Conservation (phyloP, 2,329 filamentous ascomycete genomes). For the Epichloe brachyelytri region DNA sequence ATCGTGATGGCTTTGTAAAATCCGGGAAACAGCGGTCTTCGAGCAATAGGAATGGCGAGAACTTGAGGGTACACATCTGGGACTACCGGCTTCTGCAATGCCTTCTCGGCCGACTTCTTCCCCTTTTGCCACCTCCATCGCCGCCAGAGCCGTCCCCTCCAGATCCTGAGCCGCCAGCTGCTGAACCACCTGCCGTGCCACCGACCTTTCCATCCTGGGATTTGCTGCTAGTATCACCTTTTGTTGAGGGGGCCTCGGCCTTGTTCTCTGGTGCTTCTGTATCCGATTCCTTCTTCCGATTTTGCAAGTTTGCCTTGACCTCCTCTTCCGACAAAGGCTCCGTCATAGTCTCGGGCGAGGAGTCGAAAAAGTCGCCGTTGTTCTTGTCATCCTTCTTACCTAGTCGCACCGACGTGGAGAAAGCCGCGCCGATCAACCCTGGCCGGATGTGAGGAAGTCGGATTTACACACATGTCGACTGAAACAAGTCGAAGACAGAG, state of each 20-base stretch:
- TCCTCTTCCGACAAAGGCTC: slow-evolving; percentile 41
- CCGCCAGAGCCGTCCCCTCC: slow-evolving; percentile 42
- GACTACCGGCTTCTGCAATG: slow-evolving; percentile 75
- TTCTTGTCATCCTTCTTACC: slow-evolving; percentile 25
- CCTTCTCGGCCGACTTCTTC: slow-evolving; percentile 57
- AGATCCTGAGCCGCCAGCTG: slow-evolving; percentile 34
- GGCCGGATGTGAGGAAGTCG: slow-evolving; percentile 16
- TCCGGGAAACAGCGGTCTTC: slow-evolving; percentile 85
- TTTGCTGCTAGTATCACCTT: slow-evolving; percentile 25
- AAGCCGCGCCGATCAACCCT: slow-evolving; percentile 18
- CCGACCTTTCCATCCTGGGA: slow-evolving; percentile 39
- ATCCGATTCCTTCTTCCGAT: slow-evolving; percentile 28
- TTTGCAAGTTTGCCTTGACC: slow-evolving; percentile 36
- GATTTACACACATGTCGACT: slow-evolving; percentile 20
- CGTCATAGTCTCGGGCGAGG: slow-evolving; percentile 24
- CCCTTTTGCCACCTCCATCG: slow-evolving; percentile 55
- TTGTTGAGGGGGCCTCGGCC: slow-evolving; percentile 30
- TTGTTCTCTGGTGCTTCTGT: slow-evolving; percentile 36
- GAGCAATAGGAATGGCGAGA: slow-evolving; percentile 90
- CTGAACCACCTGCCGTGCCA: slow-evolving; percentile 31
- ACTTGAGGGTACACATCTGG: slow-evolving; percentile 96
- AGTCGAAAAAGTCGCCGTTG: slow-evolving; percentile 39
- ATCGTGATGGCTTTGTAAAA: slow-evolving; percentile 99
- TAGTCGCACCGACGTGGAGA: slow-evolving; percentile 23
- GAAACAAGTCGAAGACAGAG: slow-evolving; percentile 15